These are phyloP conservation scores for rapeseed (Brassica napus) DNA, from an alignment of 345 rosid genomes.

Conservation along the genomic window DNA sequence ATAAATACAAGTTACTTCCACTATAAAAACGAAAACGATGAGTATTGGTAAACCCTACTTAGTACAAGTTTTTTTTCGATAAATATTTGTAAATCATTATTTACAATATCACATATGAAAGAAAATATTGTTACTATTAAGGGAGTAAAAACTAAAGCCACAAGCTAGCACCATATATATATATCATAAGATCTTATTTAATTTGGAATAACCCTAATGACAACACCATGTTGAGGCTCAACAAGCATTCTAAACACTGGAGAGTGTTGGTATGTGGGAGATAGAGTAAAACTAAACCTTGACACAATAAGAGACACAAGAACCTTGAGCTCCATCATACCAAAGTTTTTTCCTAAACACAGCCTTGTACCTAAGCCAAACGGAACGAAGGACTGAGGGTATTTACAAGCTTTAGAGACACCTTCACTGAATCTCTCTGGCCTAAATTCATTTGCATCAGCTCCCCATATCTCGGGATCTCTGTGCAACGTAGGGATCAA, in stretches of 20 bases:
- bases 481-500: slow-evolving; percentile 63
- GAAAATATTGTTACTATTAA: background rate
- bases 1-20: no score
- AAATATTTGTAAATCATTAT: background rate
- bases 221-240: slow-evolving; percentile 70
- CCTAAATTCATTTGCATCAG: slow-evolving; percentile 67
- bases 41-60: no score
- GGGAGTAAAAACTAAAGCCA: background rate
- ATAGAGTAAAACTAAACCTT: slow-evolving; percentile 58
- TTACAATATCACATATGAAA: background rate
- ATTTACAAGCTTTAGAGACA: slow-evolving; percentile 66
- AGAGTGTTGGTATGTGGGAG: slow-evolving; percentile 65
- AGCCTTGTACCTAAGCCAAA: slow-evolving; percentile 76
- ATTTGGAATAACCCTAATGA: slow-evolving; percentile 32
- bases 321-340: slow-evolving; percentile 65
- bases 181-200: slow-evolving; percentile 11
- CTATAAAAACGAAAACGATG: no score
- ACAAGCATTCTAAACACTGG: slow-evolving; percentile 72
- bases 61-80: background rate
- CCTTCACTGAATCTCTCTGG: slow-evolving; percentile 74
- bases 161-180: background rate
- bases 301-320: slow-evolving; percentile 64
- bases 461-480: slow-evolving; percentile 69
- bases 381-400: slow-evolving; percentile 64
- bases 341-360: slow-evolving; percentile 76